phyloP scores from a whole-genome alignment of 2,329 filamentous ascomycete species.

The Penicillium brasilianum region DNA sequence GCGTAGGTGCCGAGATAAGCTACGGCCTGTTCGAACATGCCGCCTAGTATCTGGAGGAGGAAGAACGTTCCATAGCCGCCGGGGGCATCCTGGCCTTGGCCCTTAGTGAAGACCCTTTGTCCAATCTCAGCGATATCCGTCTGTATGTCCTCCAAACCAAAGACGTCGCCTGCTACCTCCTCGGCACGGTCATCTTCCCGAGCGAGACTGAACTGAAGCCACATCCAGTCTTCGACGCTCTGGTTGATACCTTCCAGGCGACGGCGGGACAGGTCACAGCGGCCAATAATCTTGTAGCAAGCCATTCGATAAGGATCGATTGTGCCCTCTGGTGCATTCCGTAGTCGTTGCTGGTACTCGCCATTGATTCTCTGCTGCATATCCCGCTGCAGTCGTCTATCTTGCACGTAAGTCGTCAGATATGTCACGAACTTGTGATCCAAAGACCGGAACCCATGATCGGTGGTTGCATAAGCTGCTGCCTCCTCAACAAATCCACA shows the following conservation, averaged over 20 bases:
- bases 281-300: slow-evolving; percentile 96
- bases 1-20: slow-evolving; percentile 90
- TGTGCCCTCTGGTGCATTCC: slow-evolving; percentile 82
- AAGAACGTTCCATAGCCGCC: slow-evolving; percentile 90
- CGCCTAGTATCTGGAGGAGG: slow-evolving; percentile 85
- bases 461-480: slow-evolving; percentile 81
- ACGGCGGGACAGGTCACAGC: slow-evolving; percentile 64
- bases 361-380: slow-evolving; percentile 86
- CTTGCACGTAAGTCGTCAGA: slow-evolving; percentile 80
- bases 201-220: slow-evolving; percentile 68
- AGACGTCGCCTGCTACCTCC: slow-evolving; percentile 66
- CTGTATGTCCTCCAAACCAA: slow-evolving; percentile 72
- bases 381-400: slow-evolving; percentile 76
- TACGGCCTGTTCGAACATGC: slow-evolving; percentile 92
- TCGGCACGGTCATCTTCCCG: slow-evolving; percentile 66
- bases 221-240: slow-evolving; percentile 69
- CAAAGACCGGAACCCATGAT: slow-evolving; percentile 81
- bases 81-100: slow-evolving; percentile 76
- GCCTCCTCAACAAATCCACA: slow-evolving; percentile 85
- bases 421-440: slow-evolving; percentile 90
- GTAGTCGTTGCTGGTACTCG: slow-evolving; percentile 83
- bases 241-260: slow-evolving; percentile 63
- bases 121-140: slow-evolving; percentile 86
- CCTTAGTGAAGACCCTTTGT: slow-evolving; percentile 85
- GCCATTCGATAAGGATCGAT: slow-evolving; percentile 95